Base-by-base conservation (phyloP, 2,329 filamentous ascomycete species). In the Anisogramma anomala region DNA sequence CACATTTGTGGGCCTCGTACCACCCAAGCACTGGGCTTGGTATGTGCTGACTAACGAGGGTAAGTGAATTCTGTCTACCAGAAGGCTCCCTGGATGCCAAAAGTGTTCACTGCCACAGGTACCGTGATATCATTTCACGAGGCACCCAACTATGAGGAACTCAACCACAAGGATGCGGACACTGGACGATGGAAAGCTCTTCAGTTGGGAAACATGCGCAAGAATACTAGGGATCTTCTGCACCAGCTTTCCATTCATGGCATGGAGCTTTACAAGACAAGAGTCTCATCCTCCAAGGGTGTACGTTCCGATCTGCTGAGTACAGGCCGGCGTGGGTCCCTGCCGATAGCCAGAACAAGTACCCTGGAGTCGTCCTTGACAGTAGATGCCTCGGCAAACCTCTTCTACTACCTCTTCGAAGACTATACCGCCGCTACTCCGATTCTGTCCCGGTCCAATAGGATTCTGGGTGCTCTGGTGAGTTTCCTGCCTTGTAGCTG, bases 61-160 rank as follows among this genome's bases (percentile, higher is more conserved):
- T 72, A 63, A 6, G 64, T 11, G 17, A 15, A 15, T 10, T 15
- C 14, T 36, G 15, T 20, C 10, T 5, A 10, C 37, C 33, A 3
- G 23, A 11, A 15, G 3, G 27, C 27, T 32, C 14, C 18, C 3
- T 14, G 42, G 3, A 5, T 11, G 17, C 37, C 7, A 11, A 22
- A n/a, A 43, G 53, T 10, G 26, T 42, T 56, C 36, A 55, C 39
- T 3, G 14, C 10, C 7, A 5, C 39, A 74, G 77, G 74, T 48
- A 85, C 81, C 0, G 71, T 85, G 27, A 70, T 86, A 39, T 79
- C 79, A 0, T 74, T 86, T 30, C 74, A 82, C 42, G 82, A 85
- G 53, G 62, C 67, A 37, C 69, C 69, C 6, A 50, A 54, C 6
- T 51, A 57, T 26, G 57, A 61, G 7, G 41, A 49, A 13, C 45